Percentiles rank a stretch among this genome's conserved stretches.
These are phyloP conservation scores for Falciphora oryzae DNA, from an alignment of 2,329 filamentous ascomycete species.

Conservation along the genomic window DNA sequence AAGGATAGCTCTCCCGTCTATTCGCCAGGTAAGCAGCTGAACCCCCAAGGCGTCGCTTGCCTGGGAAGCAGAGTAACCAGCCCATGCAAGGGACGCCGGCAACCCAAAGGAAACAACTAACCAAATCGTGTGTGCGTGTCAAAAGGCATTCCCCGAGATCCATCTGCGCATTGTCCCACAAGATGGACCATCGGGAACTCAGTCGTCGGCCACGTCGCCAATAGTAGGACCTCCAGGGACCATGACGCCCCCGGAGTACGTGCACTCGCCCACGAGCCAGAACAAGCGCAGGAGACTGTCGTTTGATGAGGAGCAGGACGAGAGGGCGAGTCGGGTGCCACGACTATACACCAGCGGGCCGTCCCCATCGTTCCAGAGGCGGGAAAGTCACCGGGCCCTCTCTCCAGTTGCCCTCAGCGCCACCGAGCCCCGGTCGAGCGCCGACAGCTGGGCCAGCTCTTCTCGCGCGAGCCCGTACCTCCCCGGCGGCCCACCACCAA, in stretches of 20 bases:
- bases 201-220: conserved; percentile 30
- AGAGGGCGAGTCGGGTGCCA: conserved; percentile 39
- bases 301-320: conserved; percentile 34
- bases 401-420: conserved; percentile 10
- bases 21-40: conserved; percentile 40
- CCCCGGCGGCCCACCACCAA: conserved; percentile 22
- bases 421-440: conserved; percentile 17
- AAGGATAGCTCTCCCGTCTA: conserved; percentile 42
- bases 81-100: neutral
- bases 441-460: conserved; percentile 31
- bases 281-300: conserved; percentile 43
- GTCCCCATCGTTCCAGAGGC: conserved; percentile 14
- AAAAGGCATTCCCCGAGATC: conserved; percentile 14
- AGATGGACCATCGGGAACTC: conserved; percentile 26
- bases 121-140: neutral
- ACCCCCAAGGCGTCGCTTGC: no score
- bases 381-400: conserved; percentile 25
- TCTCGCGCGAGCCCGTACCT: conserved; percentile 30
- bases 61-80: neutral
- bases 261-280: conserved; percentile 38
- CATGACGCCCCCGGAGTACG: conserved; percentile 39
- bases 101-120: neutral
- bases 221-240: conserved; percentile 23
- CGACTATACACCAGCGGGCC: conserved; percentile 33
- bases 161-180: conserved; percentile 21